Evolutionary conservation across 768 basidiomycete species (phyloP), one percentile per base, ranked within the genome.

Genomic region (Trametes sanguinea): DNA sequence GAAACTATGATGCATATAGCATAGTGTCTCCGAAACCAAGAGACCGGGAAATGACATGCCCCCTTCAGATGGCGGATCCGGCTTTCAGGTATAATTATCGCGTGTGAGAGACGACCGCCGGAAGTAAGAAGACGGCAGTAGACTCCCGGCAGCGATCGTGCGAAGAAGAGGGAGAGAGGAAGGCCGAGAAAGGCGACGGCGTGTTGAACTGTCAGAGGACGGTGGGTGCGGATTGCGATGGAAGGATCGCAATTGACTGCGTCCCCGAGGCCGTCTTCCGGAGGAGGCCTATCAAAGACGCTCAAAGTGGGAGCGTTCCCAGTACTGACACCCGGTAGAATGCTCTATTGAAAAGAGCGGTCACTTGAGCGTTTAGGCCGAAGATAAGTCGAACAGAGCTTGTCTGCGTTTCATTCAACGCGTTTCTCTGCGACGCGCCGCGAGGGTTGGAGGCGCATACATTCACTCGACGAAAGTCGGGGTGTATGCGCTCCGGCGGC

Each of bases 271-370:
- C 54, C 30, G 39, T 58, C 45, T 35, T 16, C 39, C 56, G 56
- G 54, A 16, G 46, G 35, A 57, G 55, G 59, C 39, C 54, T 64
- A 60, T 64, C 54, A 57, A 42, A 45, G 52, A 58, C 62, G 62
- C 55, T 47, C 57, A 50, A 43, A 17, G 46, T 64, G 63, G 51
- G 58, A 60, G 55, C 54, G 58, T 60, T 64, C 63, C 63, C 63
- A 64, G 63, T 52, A 48, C n/a, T 60, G 58, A 40, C 59, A 53
- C 37, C 63, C 63, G 59, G 63, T 51, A 44, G 53, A 57, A 56
- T 64, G 57, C 27, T 47, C 47, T 47, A 64, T 60, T 40, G 55
- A 58, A 33, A 45, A 44, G 33, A 16, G 42, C 29, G 58, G 58
- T 60, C 63, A 64, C 43, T 51, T 64, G 63, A 39, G 22, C 44